Conservation (phyloP, 1,284 basidiomycete species). For the Irpex lacteus region DNA sequence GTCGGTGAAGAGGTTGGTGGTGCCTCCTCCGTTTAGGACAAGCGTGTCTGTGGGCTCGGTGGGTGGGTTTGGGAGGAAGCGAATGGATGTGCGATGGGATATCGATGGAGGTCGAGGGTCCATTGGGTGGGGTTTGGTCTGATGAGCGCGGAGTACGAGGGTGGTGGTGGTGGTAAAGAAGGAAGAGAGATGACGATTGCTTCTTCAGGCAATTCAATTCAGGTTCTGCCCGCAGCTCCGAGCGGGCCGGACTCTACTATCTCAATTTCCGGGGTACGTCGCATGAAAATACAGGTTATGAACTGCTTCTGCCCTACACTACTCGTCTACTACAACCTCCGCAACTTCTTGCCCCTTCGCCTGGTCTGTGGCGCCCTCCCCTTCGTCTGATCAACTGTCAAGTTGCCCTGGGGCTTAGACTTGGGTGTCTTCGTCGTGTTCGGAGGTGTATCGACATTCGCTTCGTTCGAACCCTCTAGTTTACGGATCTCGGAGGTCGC, state of each 20-base stretch:
- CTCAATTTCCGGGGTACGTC: too few species aligned
- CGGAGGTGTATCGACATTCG: too few species aligned
- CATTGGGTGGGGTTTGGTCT: neutral
- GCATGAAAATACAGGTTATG: too few species aligned
- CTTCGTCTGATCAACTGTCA: too few species aligned
- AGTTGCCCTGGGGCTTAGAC: too few species aligned
- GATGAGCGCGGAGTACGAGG: neutral
- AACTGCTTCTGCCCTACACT: too few species aligned
- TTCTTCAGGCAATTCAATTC: neutral
- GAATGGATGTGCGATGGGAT: slow-evolving; percentile 7
- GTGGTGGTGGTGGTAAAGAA: neutral
- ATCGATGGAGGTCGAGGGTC: slow-evolving; percentile 3
- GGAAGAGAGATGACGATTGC: neutral
- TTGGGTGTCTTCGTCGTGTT: too few species aligned
- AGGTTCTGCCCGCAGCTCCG: neutral
- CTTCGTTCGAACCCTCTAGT: too few species aligned
- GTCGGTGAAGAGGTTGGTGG: slow-evolving; percentile 11
- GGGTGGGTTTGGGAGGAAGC: slow-evolving; percentile 9
- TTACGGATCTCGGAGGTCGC: too few species aligned
- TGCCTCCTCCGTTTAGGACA: slow-evolving; percentile 12
- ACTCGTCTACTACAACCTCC: too few species aligned
- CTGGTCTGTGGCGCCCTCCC: too few species aligned
- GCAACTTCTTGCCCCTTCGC: too few species aligned
- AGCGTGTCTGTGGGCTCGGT: slow-evolving; percentile 9
- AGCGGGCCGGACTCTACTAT: neutral